Conservation (phyloP, 441 rosid species). For the Erysimum cheiri region DNA sequence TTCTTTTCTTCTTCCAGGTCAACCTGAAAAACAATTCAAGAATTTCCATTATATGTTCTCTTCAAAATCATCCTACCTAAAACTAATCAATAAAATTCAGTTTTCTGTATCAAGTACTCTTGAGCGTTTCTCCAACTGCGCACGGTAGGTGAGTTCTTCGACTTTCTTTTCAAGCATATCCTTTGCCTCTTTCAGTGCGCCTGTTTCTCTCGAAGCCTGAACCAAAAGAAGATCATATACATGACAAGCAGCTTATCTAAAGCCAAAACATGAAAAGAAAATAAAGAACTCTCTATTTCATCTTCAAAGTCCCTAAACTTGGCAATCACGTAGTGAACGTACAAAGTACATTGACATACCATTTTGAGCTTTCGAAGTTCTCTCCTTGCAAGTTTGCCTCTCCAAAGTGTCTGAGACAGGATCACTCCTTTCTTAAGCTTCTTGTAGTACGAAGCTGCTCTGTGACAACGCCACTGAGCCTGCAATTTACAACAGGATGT, state of each 20-base stretch:
- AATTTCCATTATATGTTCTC: not conserved
- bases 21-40: conserved; percentile 51
- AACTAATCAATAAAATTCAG: too few species aligned
- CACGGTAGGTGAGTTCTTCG: conserved; percentile 97
- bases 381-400: conserved; percentile 77
- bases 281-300: not conserved
- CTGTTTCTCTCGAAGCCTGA: conserved; percentile 98
- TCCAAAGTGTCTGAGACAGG: conserved; percentile 87
- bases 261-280: not conserved
- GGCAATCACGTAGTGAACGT: not conserved
- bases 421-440: conserved; percentile 77
- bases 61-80: conserved; percentile 13
- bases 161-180: conserved; percentile 96
- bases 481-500: conserved; percentile 41
- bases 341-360: too few species aligned
- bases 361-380: conserved; percentile 94
- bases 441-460: conserved; percentile 61
- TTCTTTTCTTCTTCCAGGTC: conserved; percentile 91
- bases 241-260: not conserved
- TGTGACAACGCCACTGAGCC: conserved; percentile 88
- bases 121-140: conserved; percentile 89
- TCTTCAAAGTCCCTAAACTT: not conserved
- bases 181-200: conserved; percentile 97
- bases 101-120: conserved; percentile 55
- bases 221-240: conserved; percentile 1